Base-by-base conservation (phyloP, 768 basidiomycete genomes). In the Postia placenta region DNA sequence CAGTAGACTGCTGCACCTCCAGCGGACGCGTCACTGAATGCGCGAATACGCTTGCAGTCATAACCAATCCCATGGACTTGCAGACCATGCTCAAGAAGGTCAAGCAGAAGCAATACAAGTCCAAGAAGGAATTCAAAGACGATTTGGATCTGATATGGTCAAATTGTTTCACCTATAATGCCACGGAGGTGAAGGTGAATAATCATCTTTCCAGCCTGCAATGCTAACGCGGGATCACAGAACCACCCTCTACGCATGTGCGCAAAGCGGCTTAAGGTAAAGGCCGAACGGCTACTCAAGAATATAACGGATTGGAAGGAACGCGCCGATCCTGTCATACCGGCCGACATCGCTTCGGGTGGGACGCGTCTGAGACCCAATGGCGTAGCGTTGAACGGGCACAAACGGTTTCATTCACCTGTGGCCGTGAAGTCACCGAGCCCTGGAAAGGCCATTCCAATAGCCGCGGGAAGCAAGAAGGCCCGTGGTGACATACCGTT, bases 111-210 rank as follows among this genome's bases (percentile, higher is more conserved):
- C 77, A 81, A 42, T 97, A 96, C 78, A 93, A 94, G 68, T 90
- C 84, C 25, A 98, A 98, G 69, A 75, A 81, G 55, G 89, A 94
- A 59, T 98, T 99, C 68, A 85, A 86, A 54, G 85, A 89, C 51
- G 96, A 99, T 69, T 72, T 99, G 37, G 90, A 95, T 56, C 79
- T 97, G 53, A 97, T 99, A 56, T 99, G 96, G 96, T 81, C 82
- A 40, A 99, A 98, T 56, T 97, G 95, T 67, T 79, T 86, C 54
- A 82, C 78, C 4, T 98, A 98, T 66, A 99, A 99, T 65, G 85
- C 89, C 15, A 78, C 83, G 11, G 87, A 92, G 72, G 94, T 92
- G 57, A 52, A 86, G 33, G 38, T 19, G 15, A 11, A 19, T 39
- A 19, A 9, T 7, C 12, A 6, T 11, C 15, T 39, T 14, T 14